Evolutionary conservation across 257 asterid genomes (phyloP), one percentile per base, ranked within the genome.

Genomic region (Euphrasia confusa): DNA sequence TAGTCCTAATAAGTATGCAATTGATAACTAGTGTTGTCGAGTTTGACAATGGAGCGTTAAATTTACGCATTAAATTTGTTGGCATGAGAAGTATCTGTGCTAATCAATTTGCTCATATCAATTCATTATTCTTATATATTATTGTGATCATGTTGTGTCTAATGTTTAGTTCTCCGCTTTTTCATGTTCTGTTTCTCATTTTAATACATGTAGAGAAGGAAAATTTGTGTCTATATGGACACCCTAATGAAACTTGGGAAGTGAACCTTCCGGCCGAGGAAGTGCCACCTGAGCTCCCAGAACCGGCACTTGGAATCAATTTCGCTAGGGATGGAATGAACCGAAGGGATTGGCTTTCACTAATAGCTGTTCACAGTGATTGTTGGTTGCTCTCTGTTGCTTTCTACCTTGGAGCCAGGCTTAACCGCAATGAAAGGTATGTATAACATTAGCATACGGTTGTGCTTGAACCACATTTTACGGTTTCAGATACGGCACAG

Each of bases 211-310:
- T 70, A 89, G 97, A 89, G 84, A 89, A 89, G 84, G 97, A 89
- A 64, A 89, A 89, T 74, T 80, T 89, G 83, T 89, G 95, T 79
- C 76, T 89, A 2, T 89, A 89, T 78, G 97, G 97, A 62, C 90
- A 86, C 80, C 75, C 94, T 49, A 81, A 87, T 77, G 95, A 84
- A 77, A 77, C 85, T 35, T 89, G 97, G 95, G 97, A 89, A 75
- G 97, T 89, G 55, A 83, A 75, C 76, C 88, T 87, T 58, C 97
- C 97, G 48, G 97, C 97, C 45, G 97, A 89, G 76, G 97, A 89
- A 74, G 97, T 89, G 62, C 97, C 97, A 18, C 95, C 97, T 10
- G 97, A 89, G 77, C 90, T 89, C 72, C 97, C 97, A 26, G 97
- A 89, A 72, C 97, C 97, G 37, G 97, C 95, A 17, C 87, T 89